These are phyloP conservation scores for Candida alai DNA, from an alignment of 805 yeast species.

Conservation along the genomic window DNA sequence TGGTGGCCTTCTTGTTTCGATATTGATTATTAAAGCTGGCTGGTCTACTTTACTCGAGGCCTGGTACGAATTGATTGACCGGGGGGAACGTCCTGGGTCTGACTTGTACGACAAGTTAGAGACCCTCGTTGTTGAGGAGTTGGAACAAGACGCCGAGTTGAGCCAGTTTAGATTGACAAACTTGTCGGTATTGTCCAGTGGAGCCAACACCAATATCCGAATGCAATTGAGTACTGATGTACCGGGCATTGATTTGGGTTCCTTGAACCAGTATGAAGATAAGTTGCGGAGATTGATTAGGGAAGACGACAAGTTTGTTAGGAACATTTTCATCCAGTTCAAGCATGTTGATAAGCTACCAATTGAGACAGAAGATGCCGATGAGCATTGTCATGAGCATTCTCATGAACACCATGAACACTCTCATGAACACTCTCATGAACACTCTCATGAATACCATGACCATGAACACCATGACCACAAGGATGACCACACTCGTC, in stretches of 20 bases:
- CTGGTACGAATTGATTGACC: conserved; percentile 73
- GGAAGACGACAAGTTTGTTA: conserved; percentile 39
- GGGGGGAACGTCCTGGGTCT: conserved; percentile 52
- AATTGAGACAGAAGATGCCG: conserved; percentile 2
- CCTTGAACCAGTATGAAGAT: conserved; percentile 29
- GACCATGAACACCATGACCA: conserved; percentile 10
- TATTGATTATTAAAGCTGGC: conserved; percentile 81
- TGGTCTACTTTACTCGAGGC: conserved; percentile 67
- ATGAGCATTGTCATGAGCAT: conserved; percentile 20
- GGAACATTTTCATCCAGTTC: conserved; percentile 39
- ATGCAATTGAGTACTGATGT: conserved; percentile 25
- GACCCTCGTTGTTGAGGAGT: conserved; percentile 33
- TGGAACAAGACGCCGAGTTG: conserved; percentile 18
- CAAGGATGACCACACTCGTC: too few relatives aligned
- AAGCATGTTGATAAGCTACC: conserved; percentile 5
- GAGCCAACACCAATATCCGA: conserved; percentile 50
- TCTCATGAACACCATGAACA: conserved; percentile 6
- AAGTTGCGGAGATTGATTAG: conserved; percentile 32
- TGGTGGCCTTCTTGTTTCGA: conserved; percentile 87
- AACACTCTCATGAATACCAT: conserved; percentile 15
- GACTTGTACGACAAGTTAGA: conserved; percentile 45
- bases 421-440: conserved; percentile 17
- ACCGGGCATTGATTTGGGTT: conserved; percentile 23
- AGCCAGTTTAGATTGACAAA: conserved; percentile 32
- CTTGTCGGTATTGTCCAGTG: conserved; percentile 50